Percentiles rank a stretch among this genome's conserved stretches.
Evolutionary conservation across 2,329 filamentous ascomycete genomes (phyloP).

Genomic region (Fusarium graminum): DNA sequence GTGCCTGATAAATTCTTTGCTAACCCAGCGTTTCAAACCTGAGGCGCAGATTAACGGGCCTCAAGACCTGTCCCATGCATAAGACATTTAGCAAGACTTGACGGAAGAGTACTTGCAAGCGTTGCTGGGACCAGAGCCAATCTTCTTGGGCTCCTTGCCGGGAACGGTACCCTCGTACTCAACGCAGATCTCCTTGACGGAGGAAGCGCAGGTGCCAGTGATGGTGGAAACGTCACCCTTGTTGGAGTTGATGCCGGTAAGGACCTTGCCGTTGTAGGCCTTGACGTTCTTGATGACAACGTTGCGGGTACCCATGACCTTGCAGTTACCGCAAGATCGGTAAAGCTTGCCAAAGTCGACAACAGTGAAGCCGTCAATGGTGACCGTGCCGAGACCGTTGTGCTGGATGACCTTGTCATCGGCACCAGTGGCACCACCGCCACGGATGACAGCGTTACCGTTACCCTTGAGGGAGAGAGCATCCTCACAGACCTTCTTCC

Average conservation of each 20-base stretch:
- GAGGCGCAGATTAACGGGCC: neutral
- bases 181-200: slow-evolving; percentile 44
- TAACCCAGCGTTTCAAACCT: neutral
- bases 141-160: slow-evolving; percentile 48
- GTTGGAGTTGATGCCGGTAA: slow-evolving; percentile 48
- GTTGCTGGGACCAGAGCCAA: slow-evolving; percentile 39
- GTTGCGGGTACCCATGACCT: slow-evolving; percentile 46
- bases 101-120: slow-evolving; percentile 44
- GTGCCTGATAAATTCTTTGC: neutral
- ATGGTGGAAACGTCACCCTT: slow-evolving; percentile 42
- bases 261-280: slow-evolving; percentile 45
- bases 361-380: slow-evolving; percentile 44
- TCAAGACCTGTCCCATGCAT: neutral
- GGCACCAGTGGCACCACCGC: slow-evolving; percentile 44
- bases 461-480: slow-evolving; percentile 42
- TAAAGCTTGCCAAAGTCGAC: slow-evolving; percentile 48
- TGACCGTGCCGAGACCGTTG: slow-evolving; percentile 45
- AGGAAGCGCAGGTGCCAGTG: slow-evolving; percentile 38
- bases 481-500: slow-evolving; percentile 46
- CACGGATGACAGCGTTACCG: slow-evolving; percentile 40
- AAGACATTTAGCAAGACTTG: slow-evolving; percentile 39
- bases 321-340: slow-evolving; percentile 47
- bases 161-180: slow-evolving; percentile 44
- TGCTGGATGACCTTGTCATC: slow-evolving; percentile 46
- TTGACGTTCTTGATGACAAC: slow-evolving; percentile 45